phyloP scores from a whole-genome alignment of 129 eudicot species.

The Escallonia rubra region DNA sequence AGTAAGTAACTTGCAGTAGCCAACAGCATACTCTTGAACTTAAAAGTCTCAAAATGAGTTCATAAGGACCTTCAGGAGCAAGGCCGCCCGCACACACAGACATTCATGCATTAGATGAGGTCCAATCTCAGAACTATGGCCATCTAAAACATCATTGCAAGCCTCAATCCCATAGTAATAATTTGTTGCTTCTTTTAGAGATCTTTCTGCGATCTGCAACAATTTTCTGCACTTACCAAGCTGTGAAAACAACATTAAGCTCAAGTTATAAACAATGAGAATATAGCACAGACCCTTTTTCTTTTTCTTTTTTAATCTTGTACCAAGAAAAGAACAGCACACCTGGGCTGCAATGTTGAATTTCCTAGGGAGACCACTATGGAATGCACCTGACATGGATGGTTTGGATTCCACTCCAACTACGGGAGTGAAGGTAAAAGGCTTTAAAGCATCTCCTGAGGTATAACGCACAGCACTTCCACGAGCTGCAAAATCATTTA shows the following conservation, averaged over 20 bases:
- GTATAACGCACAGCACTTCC: slow-evolving; percentile 54
- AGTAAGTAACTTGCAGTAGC: background rate
- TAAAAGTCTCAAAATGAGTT: slow-evolving; percentile 3
- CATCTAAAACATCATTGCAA: slow-evolving; percentile 89
- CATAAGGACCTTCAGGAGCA: slow-evolving; percentile 69
- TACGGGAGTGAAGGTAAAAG: slow-evolving; percentile 43
- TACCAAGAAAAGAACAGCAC: slow-evolving; percentile 10
- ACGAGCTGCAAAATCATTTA: slow-evolving; percentile 28
- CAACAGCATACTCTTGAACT: background rate
- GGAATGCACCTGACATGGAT: slow-evolving; percentile 32
- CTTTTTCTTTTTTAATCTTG: too few relatives aligned
- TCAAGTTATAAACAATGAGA: background rate
- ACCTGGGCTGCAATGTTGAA: slow-evolving; percentile 48
- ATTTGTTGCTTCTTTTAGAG: slow-evolving; percentile 55
- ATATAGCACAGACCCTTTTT: too few relatives aligned
- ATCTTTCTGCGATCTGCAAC: slow-evolving; percentile 71
- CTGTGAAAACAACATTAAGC: slow-evolving; percentile 28
- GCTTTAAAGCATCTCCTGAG: slow-evolving; percentile 60
- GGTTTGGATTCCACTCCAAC: slow-evolving; percentile 47
- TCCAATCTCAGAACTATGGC: slow-evolving; percentile 58
- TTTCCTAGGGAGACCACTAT: slow-evolving; percentile 38
- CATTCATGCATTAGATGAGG: slow-evolving; percentile 68
- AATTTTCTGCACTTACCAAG: slow-evolving; percentile 66
- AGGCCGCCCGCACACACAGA: slow-evolving; percentile 76
- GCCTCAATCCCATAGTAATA: slow-evolving; percentile 84